These are phyloP conservation scores for Polychytrium aggregatum DNA, from an alignment of 192 early-diverging fungal genomes.

Conservation along the genomic window DNA sequence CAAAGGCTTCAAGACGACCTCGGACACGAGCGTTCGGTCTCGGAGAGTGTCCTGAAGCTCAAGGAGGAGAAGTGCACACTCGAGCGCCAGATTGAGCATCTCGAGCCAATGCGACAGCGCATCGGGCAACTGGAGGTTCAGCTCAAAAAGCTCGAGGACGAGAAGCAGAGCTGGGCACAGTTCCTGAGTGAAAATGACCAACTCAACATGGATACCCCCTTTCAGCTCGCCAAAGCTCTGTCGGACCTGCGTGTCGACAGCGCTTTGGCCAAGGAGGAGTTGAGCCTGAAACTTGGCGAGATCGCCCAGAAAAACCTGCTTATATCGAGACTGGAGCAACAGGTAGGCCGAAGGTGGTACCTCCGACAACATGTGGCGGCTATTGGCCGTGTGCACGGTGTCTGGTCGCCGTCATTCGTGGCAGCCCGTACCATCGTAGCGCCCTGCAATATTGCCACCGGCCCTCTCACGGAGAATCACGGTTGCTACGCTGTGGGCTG, in stretches of 20 bases:
- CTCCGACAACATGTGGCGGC: too few relatives aligned
- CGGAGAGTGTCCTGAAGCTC: slow-evolving; percentile 16
- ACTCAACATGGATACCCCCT: slow-evolving; percentile 35
- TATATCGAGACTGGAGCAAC: slow-evolving; percentile 19
- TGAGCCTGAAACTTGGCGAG: slow-evolving; percentile 23
- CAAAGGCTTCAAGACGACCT: too few relatives aligned
- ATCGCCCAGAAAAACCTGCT: slow-evolving; percentile 18
- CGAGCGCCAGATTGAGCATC: slow-evolving; percentile 12
- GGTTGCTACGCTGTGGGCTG: not conserved
- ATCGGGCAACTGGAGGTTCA: slow-evolving; percentile 35
- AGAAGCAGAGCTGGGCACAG: slow-evolving; percentile 43
- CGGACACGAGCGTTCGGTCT: too few relatives aligned
- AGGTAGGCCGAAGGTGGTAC: too few relatives aligned
- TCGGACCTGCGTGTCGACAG: slow-evolving; percentile 33
- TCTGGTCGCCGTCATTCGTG: not conserved
- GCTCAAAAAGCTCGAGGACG: slow-evolving; percentile 27
- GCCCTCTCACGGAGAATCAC: not conserved
- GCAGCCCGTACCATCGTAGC: too few relatives aligned
- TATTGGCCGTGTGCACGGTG: too few relatives aligned
- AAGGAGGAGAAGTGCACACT: slow-evolving; percentile 25
- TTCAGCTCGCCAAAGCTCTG: slow-evolving; percentile 32
- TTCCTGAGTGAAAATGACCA: slow-evolving; percentile 26
- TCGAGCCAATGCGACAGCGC: slow-evolving; percentile 22
- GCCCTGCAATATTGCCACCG: not conserved
- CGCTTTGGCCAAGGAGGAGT: slow-evolving; percentile 20